These are phyloP conservation scores for Haematococcus lacustris DNA, from an alignment of 139 green algal species.

Conservation along the genomic window DNA sequence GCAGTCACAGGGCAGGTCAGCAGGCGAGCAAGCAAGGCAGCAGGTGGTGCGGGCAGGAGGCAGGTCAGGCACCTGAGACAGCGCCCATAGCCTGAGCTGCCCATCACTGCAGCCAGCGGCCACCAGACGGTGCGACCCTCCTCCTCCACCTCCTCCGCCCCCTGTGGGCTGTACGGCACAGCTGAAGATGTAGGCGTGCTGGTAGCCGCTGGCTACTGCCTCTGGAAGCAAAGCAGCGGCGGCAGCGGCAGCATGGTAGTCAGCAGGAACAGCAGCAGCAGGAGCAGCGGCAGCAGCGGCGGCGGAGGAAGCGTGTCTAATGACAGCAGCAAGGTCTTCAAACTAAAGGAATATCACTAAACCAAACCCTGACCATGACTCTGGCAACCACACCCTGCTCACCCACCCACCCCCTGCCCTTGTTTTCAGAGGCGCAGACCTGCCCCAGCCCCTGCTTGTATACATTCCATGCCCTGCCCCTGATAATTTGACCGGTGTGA, in stretches of 20 bases:
- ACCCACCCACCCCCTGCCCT: too few relatives aligned
- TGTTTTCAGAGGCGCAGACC: too few relatives aligned
- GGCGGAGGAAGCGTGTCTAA: neutral
- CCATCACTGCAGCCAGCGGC: constrained; percentile 33
- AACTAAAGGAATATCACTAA: too few relatives aligned
- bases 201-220: constrained; percentile 5
- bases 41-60: too few relatives aligned
- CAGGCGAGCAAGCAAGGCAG: neutral
- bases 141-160: neutral
- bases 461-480: too few relatives aligned
- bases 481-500: too few relatives aligned
- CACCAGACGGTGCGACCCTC: constrained; percentile 11
- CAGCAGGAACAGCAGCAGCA: neutral
- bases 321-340: neutral
- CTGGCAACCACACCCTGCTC: too few relatives aligned
- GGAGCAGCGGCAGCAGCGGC: neutral
- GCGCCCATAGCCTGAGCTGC: constrained; percentile 36
- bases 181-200: constrained; percentile 28
- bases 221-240: constrained; percentile 3
- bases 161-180: constrained; percentile 8
- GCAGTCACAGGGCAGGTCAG: neutral
- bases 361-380: too few relatives aligned
- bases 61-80: neutral
- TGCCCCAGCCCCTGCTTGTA: too few relatives aligned
- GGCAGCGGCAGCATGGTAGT: neutral